phyloP scores from a whole-genome alignment of 345 rosid species.

The Acer campestre region DNA sequence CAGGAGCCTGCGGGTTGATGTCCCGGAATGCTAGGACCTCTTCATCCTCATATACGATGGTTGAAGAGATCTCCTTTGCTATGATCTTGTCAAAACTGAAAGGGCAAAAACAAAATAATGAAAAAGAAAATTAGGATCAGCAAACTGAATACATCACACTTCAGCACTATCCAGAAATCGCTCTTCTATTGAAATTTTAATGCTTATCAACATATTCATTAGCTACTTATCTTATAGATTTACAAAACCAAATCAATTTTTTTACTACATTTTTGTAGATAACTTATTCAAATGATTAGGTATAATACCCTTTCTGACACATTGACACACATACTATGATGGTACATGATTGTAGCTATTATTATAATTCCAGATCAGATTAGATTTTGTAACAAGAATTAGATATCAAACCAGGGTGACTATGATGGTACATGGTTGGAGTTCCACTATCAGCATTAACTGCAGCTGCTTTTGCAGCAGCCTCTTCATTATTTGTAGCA shows the following conservation, averaged over 20 bases:
- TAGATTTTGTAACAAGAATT: conserved; percentile 20
- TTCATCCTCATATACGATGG: conserved; percentile 89
- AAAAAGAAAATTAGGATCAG: background rate
- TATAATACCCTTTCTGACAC: background rate
- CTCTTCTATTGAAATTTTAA: background rate
- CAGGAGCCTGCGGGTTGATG: conserved; percentile 83
- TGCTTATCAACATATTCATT: background rate
- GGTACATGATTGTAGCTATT: background rate
- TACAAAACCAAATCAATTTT: background rate
- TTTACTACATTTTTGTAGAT: background rate
- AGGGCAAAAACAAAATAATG: background rate
- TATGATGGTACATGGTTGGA: conserved; percentile 71
- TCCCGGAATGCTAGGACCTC: conserved; percentile 90
- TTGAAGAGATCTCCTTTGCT: conserved; percentile 81
- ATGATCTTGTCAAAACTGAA: conserved; percentile 89
- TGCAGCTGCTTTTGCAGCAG: conserved; percentile 74
- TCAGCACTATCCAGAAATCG: background rate
- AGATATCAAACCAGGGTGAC: conserved; percentile 34
- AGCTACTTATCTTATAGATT: background rate
- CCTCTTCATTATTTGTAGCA: conserved; percentile 75
- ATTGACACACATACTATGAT: background rate
- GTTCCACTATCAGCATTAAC: conserved; percentile 60
- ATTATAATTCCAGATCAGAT: conserved; percentile 4
- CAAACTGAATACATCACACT: conserved; percentile 8
- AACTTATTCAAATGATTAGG: background rate